A percentile compares a stretch with the other conserved stretches of the same genome.
These are phyloP conservation scores for Calonectria crousiana DNA, from an alignment of 2,329 filamentous ascomycete species.

Conservation along the genomic window DNA sequence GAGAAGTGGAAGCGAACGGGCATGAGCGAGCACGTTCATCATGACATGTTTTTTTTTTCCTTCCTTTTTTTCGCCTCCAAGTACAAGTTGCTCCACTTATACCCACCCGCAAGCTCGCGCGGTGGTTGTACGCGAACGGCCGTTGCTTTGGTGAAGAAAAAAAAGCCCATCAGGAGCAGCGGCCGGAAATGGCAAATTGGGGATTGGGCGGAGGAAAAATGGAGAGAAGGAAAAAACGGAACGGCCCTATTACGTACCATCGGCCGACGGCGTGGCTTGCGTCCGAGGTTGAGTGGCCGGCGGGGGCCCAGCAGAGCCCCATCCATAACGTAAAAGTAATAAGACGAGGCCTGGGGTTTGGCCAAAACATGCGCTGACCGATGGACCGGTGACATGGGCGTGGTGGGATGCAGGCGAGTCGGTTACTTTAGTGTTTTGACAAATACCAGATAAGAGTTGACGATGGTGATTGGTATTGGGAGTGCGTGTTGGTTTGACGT, in stretches of 20 bases:
- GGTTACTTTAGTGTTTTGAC: not conserved
- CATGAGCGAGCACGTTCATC: not conserved
- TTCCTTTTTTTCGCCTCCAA: not conserved
- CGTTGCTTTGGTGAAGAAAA: not conserved
- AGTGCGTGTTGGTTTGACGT: not conserved
- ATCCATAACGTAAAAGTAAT: conserved; percentile 20
- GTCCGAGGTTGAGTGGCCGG: not conserved
- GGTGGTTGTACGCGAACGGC: not conserved
- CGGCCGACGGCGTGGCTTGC: conserved; percentile 12
- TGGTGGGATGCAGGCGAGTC: not conserved
- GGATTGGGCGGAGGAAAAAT: not conserved
- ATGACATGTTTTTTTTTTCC: not conserved
- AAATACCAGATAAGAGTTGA: not conserved
- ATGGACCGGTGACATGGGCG: not conserved
- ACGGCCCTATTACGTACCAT: not conserved
- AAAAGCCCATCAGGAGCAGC: not conserved
- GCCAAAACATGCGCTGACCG: not conserved
- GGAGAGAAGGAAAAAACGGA: too few species aligned
- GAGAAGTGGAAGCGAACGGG: not conserved
- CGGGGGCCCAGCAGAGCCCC: conserved; percentile 1
- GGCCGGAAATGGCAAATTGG: not conserved
- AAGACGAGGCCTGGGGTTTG: not conserved
- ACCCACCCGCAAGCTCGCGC: not conserved
- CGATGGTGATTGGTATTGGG: not conserved
- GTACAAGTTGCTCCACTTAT: not conserved